Evolutionary conservation across 768 basidiomycete genomes (phyloP), one percentile per base, ranked within the genome.

Genomic region (Xerocomus spinulosus): DNA sequence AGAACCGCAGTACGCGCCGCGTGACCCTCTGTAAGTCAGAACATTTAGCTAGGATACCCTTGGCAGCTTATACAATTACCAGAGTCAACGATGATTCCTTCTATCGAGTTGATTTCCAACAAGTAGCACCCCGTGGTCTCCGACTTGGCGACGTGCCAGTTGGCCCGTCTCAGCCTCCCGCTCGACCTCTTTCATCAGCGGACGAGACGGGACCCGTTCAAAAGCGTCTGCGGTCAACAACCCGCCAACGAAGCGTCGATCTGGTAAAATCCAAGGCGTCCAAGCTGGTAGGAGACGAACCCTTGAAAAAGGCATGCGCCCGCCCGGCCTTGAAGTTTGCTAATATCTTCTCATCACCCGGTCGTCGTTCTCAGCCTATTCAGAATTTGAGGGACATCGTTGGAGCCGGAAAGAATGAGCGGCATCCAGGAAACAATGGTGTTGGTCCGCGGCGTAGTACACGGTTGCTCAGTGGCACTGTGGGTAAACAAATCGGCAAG

Each of bases 231-330:
- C 83, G 87, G 42, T 81, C 86, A 54, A 78, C 80, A 46, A 69
- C 72, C 13, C 78, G 76, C 50, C 79, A 80, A 53, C 69, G 73
- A 52, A 76, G 78, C 64, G 66, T 70, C 47, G 72, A 72, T 62
- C 39, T 61, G 57, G 67, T 71, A 52, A 82, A 80, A 66, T 66
- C 74, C 43, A 83, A 83, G 67, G 68, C 77, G 55, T 75, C 73
- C 62, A 87, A 85, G 75, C 67, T 77, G 59, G 71, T 71, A 63
- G 67, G 75, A 60, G 83, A 84, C 71, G 83, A 85, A 69, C 79
- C 81, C 68, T 73, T 77, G 77, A 87, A 87, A 85, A 89, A 90
- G 87, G 87, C 83, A 87, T 81, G 85, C 83, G 81, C 81, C 77
- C 85, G 83, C 82, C 83, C 82, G 83, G 84, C 82, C 78, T 78